A percentile compares a stretch with the other conserved stretches of the same genome.
phyloP scores from a whole-genome alignment of 1,284 basidiomycete genomes.

The Cronartium ribicola region DNA sequence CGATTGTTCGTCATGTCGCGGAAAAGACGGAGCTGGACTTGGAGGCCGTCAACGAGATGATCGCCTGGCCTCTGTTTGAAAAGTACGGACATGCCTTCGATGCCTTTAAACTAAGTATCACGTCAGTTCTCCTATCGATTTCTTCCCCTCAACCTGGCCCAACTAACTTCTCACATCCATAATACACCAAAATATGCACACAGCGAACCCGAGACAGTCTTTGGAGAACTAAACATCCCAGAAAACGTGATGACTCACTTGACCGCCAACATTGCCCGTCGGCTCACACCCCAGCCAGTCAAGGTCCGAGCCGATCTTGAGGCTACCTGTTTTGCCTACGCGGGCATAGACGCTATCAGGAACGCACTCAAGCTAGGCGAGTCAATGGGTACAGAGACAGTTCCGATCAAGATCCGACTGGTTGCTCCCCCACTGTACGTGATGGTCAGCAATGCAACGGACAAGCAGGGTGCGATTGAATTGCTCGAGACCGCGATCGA shows the following conservation, averaged over 20 bases:
- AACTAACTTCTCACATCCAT: slow-evolving; percentile 13
- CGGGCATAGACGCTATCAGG: slow-evolving; percentile 97
- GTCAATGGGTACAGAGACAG: slow-evolving; percentile 73
- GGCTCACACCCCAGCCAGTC: slow-evolving; percentile 95
- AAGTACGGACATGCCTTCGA: slow-evolving; percentile 96
- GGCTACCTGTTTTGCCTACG: slow-evolving; percentile 91
- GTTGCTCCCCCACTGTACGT: slow-evolving; percentile 97
- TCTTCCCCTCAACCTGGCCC: slow-evolving; percentile 7
- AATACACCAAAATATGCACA: not conserved
- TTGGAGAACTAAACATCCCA: slow-evolving; percentile 63
- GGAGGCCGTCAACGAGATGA: slow-evolving; percentile 81
- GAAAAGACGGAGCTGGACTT: slow-evolving; percentile 64
- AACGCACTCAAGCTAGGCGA: slow-evolving; percentile 85
- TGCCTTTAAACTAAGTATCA: slow-evolving; percentile 92
- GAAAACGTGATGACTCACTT: slow-evolving; percentile 66
- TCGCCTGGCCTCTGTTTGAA: slow-evolving; percentile 87
- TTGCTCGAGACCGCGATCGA: slow-evolving; percentile 89
- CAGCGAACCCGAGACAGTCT: slow-evolving; percentile 83
- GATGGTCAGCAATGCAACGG: slow-evolving; percentile 89
- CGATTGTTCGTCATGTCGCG: slow-evolving; percentile 88
- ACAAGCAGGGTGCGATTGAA: slow-evolving; percentile 92
- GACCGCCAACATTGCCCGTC: slow-evolving; percentile 80
- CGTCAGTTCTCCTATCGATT: slow-evolving; percentile 58
- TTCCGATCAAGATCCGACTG: slow-evolving; percentile 95
- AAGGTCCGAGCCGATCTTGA: slow-evolving; percentile 98